Evolutionary conservation across 306 rosid species (phyloP), one percentile per base, ranked within the genome.

Genomic region (Astragalus glycyphyllos): DNA sequence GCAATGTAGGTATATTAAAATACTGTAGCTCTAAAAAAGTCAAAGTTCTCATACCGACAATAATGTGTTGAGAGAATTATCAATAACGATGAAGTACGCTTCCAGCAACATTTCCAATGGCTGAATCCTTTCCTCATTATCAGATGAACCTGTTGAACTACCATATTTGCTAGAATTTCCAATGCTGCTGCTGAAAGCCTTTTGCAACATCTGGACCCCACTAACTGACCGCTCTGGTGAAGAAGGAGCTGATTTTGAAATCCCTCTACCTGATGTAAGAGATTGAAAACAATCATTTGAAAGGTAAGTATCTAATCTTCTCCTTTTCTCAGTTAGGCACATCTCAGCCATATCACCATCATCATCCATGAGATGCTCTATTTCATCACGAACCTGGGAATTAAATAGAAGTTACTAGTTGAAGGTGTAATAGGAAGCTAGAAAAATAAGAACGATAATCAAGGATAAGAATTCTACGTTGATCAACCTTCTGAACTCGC

Each of bases 311-410:
- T 72, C 85, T 45, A 87, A 85, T 82, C 89, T 82, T 57, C 77
- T 82, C 87, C 80, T 90, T 90, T 95, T 95, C 89, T 95, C 97
- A 1, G 97, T 89, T 34, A 95, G 87, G 74, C 92, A 95, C 99
- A 95, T 95, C 88, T 95, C 99, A 49, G 99, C 99, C 99, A 95
- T 95, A 81, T 95, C 99, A 55, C 96, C 99, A 81, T 95, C 99
- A 71, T 95, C 99, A 72, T 95, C 99, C 97, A 95, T 95, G 75
- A 95, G 96, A 83, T 95, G 99, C 79, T 95, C 99, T 79, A 95
- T 87, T 85, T 95, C 99, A 85, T 95, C 99, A 58, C 97, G 89
- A 80, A 91, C 99, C 98, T 90, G 76, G 37, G 73, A 68, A 80
- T 65, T 64, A 23, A 70, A 46, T 58, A 16, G 1, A 68, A 71